phyloP scores from a whole-genome alignment of 306 rosid species.

The Argentina anserina region DNA sequence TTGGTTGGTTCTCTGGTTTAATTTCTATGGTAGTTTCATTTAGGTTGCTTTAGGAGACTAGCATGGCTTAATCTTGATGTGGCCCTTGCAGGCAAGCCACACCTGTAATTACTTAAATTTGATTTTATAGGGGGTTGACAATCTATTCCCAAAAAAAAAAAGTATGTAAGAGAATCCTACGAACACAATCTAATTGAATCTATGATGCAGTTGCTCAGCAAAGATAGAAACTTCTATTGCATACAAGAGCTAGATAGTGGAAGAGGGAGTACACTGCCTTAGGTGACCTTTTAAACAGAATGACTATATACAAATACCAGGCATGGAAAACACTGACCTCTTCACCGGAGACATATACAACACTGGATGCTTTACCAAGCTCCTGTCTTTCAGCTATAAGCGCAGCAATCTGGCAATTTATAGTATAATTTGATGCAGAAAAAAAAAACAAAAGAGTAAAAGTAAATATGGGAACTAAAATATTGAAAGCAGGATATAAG shows the following conservation, averaged over 20 bases:
- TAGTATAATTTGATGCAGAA: conserved; percentile 20
- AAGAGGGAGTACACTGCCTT: background rate
- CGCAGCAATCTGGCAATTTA: conserved; percentile 65
- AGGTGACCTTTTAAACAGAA: background rate
- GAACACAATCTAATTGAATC: no score
- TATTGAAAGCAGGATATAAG: background rate
- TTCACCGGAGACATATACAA: conserved; percentile 91
- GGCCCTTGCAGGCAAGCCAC: no score
- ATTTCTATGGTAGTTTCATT: no score
- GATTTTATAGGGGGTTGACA: no score
- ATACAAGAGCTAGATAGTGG: background rate
- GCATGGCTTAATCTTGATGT: no score
- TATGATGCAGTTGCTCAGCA: background rate
- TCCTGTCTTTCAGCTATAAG: conserved; percentile 54
- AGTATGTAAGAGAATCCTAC: background rate
- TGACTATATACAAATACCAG: background rate
- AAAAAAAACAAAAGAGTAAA: conserved; percentile 8
- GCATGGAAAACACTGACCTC: conserved; percentile 51
- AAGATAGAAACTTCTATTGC: no score
- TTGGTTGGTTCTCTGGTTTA: no score
- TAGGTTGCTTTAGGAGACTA: no score
- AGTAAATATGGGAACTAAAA: background rate
- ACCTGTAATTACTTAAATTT: no score
- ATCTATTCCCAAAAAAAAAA: no score
- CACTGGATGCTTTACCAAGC: conserved; percentile 40